Evolutionary conservation across 2,329 filamentous ascomycete species (phyloP).

Genomic region (Davidsoniella neocaledoniae): DNA sequence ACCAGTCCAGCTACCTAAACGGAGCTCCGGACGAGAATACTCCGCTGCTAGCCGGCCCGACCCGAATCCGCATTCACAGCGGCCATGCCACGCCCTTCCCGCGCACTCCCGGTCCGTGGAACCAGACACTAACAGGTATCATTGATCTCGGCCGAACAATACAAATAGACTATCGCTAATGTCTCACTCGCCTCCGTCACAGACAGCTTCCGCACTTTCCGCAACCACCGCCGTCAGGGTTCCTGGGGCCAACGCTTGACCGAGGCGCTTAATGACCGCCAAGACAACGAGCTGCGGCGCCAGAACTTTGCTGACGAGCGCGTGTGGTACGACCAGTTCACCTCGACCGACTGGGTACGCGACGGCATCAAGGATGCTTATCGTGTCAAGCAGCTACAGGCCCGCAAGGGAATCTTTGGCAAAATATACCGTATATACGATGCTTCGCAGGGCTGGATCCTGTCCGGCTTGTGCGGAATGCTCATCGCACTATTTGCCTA

Average conservation of each 20-base stretch:
- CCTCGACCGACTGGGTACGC: conserved; percentile 94
- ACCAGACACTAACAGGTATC: conserved; percentile 30
- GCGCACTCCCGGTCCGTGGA: conserved; percentile 17
- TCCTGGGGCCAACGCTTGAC: conserved; percentile 46
- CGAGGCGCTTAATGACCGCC: conserved; percentile 38
- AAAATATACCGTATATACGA: conserved; percentile 63
- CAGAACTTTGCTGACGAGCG: conserved; percentile 64
- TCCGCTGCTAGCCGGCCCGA: conserved; percentile 26
- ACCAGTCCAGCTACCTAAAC: conserved; percentile 3
- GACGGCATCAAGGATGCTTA: conserved; percentile 91
- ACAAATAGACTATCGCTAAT: not conserved
- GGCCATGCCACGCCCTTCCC: conserved; percentile 14
- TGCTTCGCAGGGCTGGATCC: conserved; percentile 80
- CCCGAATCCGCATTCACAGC: conserved; percentile 26
- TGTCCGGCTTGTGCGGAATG: conserved; percentile 78
- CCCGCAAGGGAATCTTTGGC: conserved; percentile 71
- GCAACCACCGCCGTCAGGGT: conserved; percentile 38
- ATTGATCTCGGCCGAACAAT: not conserved
- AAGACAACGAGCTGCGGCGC: conserved; percentile 45
- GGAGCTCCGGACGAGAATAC: conserved; percentile 26
- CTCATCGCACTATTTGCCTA: conserved; percentile 77
- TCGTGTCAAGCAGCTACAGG: conserved; percentile 67
- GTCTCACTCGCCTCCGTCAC: not conserved
- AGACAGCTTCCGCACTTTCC: conserved; percentile 21
- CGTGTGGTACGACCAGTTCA: conserved; percentile 98